Base-by-base conservation (phyloP, 371 early-diverging fungal genomes). In the Mortierella sp. region DNA sequence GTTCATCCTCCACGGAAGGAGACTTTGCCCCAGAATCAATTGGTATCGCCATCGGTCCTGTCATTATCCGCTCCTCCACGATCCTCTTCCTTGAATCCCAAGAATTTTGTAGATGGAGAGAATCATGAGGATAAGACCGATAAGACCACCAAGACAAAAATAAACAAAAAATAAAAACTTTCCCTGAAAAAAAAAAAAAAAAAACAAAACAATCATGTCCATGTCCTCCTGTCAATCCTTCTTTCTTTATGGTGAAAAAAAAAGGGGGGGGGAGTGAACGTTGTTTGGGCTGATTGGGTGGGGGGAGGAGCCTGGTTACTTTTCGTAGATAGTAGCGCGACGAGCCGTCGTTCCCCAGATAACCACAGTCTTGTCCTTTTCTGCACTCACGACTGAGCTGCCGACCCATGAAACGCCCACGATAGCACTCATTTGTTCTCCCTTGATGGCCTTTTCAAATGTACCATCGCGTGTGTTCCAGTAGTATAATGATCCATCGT, bases 391-490 rank as follows among this genome's bases (percentile, higher is more conserved):
- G 26, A 94, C 71, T 34, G 84, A 74, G 50, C 78, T 76, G 18
- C 89, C 89, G 18, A 64, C 79, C 92, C 92, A 92, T n/a, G 86
- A 80, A 2, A 90, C 89, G 41, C 91, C 91, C 56, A 81, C 82
- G 52, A 87, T 80, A 18, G 84, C 73, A 8, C 83, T 72, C 31
- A 72, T 70, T 63, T 83, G 87, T 13, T 84, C 34, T 34, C 34
- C 72, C 62, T 81, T 76, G 53, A 71, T 62, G 43, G 72, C 67
- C 61, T 79, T 82, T 39, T 82, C 81, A 3, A 84, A 74, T 23
- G 68, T 65, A 18, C 85, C 85, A 21, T 76, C 78, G 41, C 67
- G 66, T 73, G 83, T 49, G 74, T 70, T 55, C 71, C 81, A 78
- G 69, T 83, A 52, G 82, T 83, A 80, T 10, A 74, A 13, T 3